Percentiles rank a stretch among this genome's conserved stretches.
Conservation (phyloP, 768 basidiomycete species). For the Strobilomyces dryophilus region DNA sequence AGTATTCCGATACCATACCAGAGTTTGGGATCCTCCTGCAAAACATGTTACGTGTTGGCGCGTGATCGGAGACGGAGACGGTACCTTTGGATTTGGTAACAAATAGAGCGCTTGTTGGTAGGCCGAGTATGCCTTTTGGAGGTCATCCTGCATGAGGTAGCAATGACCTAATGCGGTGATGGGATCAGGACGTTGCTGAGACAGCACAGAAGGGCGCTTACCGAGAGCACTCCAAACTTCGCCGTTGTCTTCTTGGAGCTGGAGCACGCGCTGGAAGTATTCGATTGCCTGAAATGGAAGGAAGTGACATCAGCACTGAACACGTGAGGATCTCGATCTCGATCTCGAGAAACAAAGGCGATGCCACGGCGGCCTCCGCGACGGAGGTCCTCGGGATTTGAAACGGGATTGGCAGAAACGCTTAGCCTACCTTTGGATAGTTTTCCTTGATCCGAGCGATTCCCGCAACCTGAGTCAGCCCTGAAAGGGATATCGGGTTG, state of each 20-base stretch:
- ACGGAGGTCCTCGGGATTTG: slow-evolving; percentile 32
- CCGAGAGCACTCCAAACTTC: slow-evolving; percentile 98
- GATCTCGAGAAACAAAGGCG: slow-evolving; percentile 20
- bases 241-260: slow-evolving; percentile 91
- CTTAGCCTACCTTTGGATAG: slow-evolving; percentile 75
- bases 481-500: slow-evolving; percentile 86
- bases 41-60: slow-evolving; percentile 6
- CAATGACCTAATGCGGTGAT: slow-evolving; percentile 67
- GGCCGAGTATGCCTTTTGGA: slow-evolving; percentile 96
- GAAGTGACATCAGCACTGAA: slow-evolving; percentile 26
- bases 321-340: slow-evolving; percentile 31
- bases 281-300: slow-evolving; percentile 75
- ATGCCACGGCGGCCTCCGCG: slow-evolving; percentile 21
- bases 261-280: slow-evolving; percentile 90
- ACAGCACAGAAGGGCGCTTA: slow-evolving; percentile 33
- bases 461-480: slow-evolving; percentile 90
- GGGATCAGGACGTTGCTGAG: slow-evolving; percentile 12
- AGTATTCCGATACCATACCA: slow-evolving; percentile 99
- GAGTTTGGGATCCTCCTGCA: slow-evolving; percentile 89
- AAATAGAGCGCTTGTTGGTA: slow-evolving; percentile 98
- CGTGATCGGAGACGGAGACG: slow-evolving; percentile 6
- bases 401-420: slow-evolving; percentile 29
- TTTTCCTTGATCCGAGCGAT: slow-evolving; percentile 98
- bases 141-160: slow-evolving; percentile 98
- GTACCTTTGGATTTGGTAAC: slow-evolving; percentile 90